These are phyloP conservation scores for Leptomonas seymouri DNA, from an alignment of 208 protist genomes.

Conservation along the genomic window DNA sequence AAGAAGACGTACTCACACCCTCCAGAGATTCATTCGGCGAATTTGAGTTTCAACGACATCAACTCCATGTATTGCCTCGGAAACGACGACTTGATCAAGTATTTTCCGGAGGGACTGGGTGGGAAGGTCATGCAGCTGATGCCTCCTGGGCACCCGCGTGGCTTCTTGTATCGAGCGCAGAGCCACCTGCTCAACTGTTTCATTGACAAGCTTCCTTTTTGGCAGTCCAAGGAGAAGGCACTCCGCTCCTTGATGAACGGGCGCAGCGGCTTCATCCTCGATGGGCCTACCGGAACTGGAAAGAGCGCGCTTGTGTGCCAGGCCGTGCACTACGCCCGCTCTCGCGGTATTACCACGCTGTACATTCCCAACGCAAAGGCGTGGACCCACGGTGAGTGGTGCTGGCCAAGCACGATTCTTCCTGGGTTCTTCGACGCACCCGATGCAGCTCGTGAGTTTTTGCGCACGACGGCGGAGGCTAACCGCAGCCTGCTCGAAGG, in stretches of 20 bases:
- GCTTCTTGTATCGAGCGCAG: conserved; percentile 91
- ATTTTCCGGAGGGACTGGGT: conserved; percentile 89
- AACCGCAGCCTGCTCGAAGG: conserved; percentile 60
- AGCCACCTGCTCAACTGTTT: conserved; percentile 90
- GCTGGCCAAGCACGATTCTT: conserved; percentile 89
- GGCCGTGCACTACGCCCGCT: conserved; percentile 85
- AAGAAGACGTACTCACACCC: conserved; percentile 85
- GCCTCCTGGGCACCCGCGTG: conserved; percentile 87
- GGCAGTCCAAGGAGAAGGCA: conserved; percentile 70
- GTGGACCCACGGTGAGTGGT: conserved; percentile 94
- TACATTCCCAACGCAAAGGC: conserved; percentile 85
- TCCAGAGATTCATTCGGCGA: conserved; percentile 55
- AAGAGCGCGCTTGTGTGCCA: conserved; percentile 92
- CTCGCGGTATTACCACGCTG: conserved; percentile 72
- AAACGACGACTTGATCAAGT: conserved; percentile 84
- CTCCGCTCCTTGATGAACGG: conserved; percentile 66
- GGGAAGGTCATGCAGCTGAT: conserved; percentile 92
- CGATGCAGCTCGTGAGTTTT: conserved; percentile 79
- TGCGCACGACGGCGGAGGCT: conserved; percentile 77
- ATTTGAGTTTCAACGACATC: conserved; percentile 83
- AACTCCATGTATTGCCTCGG: conserved; percentile 92
- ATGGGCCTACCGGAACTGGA: conserved; percentile 83
- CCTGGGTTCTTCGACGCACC: conserved; percentile 93
- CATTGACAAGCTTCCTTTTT: conserved; percentile 87
- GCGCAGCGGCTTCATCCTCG: conserved; percentile 82